Evolutionary conservation across 352 stramenopile species (phyloP).

Genomic region (Phytophthora uliginosa): DNA sequence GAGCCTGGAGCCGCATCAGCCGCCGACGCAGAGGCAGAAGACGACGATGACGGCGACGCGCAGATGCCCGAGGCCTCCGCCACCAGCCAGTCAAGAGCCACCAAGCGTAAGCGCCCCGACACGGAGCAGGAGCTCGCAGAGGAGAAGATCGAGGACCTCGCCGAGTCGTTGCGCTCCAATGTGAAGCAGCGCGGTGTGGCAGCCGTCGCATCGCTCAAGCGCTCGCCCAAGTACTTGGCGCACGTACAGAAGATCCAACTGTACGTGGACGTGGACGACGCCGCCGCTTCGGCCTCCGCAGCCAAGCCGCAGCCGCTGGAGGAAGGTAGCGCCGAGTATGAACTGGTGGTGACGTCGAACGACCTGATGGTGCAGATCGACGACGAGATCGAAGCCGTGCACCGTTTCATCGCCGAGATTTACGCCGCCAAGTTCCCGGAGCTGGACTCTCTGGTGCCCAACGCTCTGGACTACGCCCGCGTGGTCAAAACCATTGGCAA

Average conservation of each 20-base stretch:
- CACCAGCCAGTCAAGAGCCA: slow-evolving; percentile 1
- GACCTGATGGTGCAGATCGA: slow-evolving; percentile 95
- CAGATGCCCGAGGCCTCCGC: slow-evolving; percentile 15
- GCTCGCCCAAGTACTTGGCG: slow-evolving; percentile 72
- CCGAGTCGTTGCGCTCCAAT: slow-evolving; percentile 48
- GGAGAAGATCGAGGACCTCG: slow-evolving; percentile 40
- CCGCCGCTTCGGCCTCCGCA: slow-evolving; percentile 8
- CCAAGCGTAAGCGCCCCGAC: slow-evolving; percentile 38
- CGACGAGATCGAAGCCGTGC: slow-evolving; percentile 93
- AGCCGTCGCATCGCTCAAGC: slow-evolving; percentile 77
- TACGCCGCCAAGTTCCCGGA: slow-evolving; percentile 97
- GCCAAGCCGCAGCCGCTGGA: slow-evolving; percentile 49
- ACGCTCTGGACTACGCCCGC: slow-evolving; percentile 93
- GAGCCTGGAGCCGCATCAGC: slow-evolving; percentile 5
- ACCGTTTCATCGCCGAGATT: slow-evolving; percentile 93
- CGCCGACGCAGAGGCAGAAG: slow-evolving; percentile 21
- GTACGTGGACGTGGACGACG: slow-evolving; percentile 51
- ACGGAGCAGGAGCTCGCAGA: slow-evolving; percentile 24
- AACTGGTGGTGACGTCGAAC: slow-evolving; percentile 93
- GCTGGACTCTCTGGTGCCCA: slow-evolving; percentile 94
- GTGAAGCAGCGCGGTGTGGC: slow-evolving; percentile 67
- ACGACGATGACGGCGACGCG: slow-evolving; percentile 29
- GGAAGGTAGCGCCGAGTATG: slow-evolving; percentile 81
- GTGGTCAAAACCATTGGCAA: slow-evolving; percentile 95
- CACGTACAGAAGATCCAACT: slow-evolving; percentile 79